Percentiles rank a stretch among this genome's conserved stretches.
Evolutionary conservation across 2,329 filamentous ascomycete species (phyloP).

Genomic region (Aspergillus aculeatinus): DNA sequence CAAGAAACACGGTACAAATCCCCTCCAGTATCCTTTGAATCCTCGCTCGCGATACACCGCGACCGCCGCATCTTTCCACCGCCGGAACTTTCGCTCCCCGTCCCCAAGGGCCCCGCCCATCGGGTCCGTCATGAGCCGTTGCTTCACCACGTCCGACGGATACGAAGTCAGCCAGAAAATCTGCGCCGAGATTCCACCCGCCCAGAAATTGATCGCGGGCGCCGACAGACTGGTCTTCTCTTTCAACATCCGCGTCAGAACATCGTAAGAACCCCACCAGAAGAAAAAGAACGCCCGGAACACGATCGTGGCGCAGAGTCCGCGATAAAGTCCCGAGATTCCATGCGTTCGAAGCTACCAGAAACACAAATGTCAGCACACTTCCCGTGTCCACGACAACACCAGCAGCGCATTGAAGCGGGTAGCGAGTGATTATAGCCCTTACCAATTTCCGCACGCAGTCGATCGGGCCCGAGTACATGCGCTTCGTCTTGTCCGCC

Average conservation of each 20-base stretch:
- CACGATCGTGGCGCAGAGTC: constrained; percentile 77
- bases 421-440: too few relatives aligned
- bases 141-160: constrained; percentile 90
- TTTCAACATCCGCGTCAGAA: constrained; percentile 69
- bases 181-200: constrained; percentile 87
- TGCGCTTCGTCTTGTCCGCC: constrained; percentile 69
- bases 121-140: constrained; percentile 94
- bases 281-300: constrained; percentile 95
- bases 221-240: constrained; percentile 68
- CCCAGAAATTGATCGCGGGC: constrained; percentile 93
- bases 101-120: constrained; percentile 69
- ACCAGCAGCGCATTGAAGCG: too few relatives aligned
- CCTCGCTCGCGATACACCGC: constrained; percentile 76
- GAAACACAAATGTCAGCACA: background rate
- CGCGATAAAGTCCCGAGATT: constrained; percentile 77
- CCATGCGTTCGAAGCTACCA: constrained; percentile 61
- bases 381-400: too few relatives aligned
- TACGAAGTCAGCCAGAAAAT: constrained; percentile 93
- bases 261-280: constrained; percentile 96
- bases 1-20: constrained; percentile 90
- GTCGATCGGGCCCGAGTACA: constrained; percentile 86
- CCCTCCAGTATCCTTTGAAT: constrained; percentile 81
- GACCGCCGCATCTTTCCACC: constrained; percentile 77
- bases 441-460: constrained; percentile 65
- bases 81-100: constrained; percentile 65